Evolutionary conservation across 805 yeast genomes (phyloP).

Genomic region (Lipomyces kockii): DNA sequence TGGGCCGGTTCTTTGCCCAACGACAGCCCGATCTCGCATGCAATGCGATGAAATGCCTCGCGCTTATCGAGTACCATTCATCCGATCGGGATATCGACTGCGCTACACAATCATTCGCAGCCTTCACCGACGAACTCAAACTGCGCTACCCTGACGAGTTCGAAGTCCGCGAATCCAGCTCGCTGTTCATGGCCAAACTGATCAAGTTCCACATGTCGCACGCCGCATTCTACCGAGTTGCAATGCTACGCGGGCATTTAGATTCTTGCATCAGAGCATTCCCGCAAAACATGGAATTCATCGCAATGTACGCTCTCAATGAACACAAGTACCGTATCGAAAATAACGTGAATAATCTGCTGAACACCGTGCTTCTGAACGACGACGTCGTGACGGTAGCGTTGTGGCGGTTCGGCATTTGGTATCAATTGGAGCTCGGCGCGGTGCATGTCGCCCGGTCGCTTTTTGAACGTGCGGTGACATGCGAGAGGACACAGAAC

Average conservation of each 20-base stretch:
- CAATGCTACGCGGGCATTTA: constrained; percentile 22
- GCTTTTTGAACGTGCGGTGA: constrained; percentile 22
- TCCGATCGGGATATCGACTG: constrained; percentile 5
- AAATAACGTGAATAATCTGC: constrained; percentile 18
- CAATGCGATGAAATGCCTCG: constrained; percentile 19
- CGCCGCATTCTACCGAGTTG: constrained; percentile 18
- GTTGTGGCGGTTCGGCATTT: constrained; percentile 22
- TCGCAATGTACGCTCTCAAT: constrained; percentile 17
- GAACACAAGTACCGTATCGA: constrained; percentile 22
- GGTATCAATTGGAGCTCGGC: constrained; percentile 11
- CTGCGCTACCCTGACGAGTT: neutral
- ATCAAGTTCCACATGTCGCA: constrained; percentile 13
- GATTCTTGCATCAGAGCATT: constrained; percentile 13
- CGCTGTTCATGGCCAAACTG: constrained; percentile 14
- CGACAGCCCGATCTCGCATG: constrained; percentile 11
- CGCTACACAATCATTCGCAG: neutral
- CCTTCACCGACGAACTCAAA: constrained; percentile 4
- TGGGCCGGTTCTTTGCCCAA: constrained; percentile 2
- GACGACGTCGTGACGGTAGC: constrained; percentile 7
- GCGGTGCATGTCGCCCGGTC: constrained; percentile 16
- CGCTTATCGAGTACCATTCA: constrained; percentile 10
- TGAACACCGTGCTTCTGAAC: constrained; percentile 12
- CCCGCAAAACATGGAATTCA: constrained; percentile 20
- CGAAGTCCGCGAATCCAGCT: neutral
- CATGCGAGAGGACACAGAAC: neutral